phyloP scores from a whole-genome alignment of 768 basidiomycete species.

The Tubosaeta sp. region DNA sequence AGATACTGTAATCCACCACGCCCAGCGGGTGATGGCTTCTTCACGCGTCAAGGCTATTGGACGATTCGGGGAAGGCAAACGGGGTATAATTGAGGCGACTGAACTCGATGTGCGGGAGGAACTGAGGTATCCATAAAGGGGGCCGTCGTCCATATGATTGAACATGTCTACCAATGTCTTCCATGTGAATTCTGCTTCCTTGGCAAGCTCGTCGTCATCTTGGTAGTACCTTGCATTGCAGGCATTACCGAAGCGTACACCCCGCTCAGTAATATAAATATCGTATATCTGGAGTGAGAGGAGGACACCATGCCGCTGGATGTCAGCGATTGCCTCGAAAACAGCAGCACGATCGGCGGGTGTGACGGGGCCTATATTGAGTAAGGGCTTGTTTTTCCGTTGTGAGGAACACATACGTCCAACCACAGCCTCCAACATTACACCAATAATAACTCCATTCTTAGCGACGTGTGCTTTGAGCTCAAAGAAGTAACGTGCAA shows the following conservation, averaged over 20 bases:
- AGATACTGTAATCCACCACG: conserved; percentile 19
- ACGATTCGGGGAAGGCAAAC: conserved; percentile 21
- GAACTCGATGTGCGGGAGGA: conserved; percentile 7
- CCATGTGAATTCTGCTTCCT: conserved; percentile 17
- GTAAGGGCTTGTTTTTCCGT: conserved; percentile 6
- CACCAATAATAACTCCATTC: conserved; percentile 27
- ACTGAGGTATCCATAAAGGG: background rate
- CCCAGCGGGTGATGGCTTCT: conserved; percentile 16
- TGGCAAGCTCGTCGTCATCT: conserved; percentile 25
- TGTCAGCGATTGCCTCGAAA: conserved; percentile 28
- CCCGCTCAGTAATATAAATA: conserved; percentile 27
- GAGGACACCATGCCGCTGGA: conserved; percentile 27
- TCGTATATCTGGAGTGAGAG: conserved; percentile 14
- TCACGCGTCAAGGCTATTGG: conserved; percentile 16
- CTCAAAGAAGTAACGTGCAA: conserved; percentile 28
- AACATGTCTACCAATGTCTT: conserved; percentile 18
- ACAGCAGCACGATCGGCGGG: conserved; percentile 25
- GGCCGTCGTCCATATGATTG: conserved; percentile 6
- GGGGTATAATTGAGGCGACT: conserved; percentile 21
- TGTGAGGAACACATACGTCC: conserved; percentile 20
- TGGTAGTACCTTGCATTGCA: conserved; percentile 13
- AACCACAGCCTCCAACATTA: conserved; percentile 29
- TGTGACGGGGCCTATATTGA: conserved; percentile 17
- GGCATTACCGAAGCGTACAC: conserved; percentile 27
- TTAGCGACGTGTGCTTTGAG: conserved; percentile 28